Conservation (phyloP, 2,329 filamentous ascomycete species). For the Biscogniauxia marginata region DNA sequence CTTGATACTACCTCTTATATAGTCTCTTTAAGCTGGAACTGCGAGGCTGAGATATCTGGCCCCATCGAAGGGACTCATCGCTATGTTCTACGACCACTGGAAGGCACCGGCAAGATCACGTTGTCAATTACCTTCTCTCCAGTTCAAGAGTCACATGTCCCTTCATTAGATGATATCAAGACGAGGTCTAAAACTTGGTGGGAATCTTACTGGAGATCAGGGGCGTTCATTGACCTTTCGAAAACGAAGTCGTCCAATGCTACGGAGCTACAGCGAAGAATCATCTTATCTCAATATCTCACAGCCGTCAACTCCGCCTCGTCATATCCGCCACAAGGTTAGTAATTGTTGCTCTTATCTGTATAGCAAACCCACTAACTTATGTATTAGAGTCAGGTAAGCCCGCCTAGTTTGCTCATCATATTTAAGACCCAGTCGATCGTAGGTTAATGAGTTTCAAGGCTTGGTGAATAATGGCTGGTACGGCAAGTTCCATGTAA, state of each 20-base stretch:
- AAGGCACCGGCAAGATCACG: slow-evolving; percentile 26
- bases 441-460: slow-evolving; percentile 14
- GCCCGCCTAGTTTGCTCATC: slow-evolving; percentile 5
- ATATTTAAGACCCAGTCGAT: not conserved
- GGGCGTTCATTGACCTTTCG: slow-evolving; percentile 52
- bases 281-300: slow-evolving; percentile 53
- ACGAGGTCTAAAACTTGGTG: slow-evolving; percentile 42
- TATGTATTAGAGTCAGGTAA: slow-evolving; percentile 19
- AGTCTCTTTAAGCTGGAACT: slow-evolving; percentile 39
- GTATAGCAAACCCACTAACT: slow-evolving; percentile 4
- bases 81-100: slow-evolving; percentile 37
- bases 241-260: slow-evolving; percentile 39
- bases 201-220: slow-evolving; percentile 48
- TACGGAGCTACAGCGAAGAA: slow-evolving; percentile 50
- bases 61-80: slow-evolving; percentile 40
- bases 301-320: slow-evolving; percentile 52
- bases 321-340: slow-evolving; percentile 45
- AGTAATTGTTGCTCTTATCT: not conserved
- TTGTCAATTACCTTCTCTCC: slow-evolving; percentile 36
- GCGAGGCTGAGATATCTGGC: slow-evolving; percentile 32
- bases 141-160: slow-evolving; percentile 16
- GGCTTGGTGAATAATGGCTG: slow-evolving; percentile 55
- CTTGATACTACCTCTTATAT: slow-evolving; percentile 44
- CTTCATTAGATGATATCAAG: slow-evolving; percentile 27
- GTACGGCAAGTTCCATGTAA: slow-evolving; percentile 55